Percentiles rank a stretch among this genome's conserved stretches.
These are phyloP conservation scores for Fusarium fracticaudum DNA, from an alignment of 2,329 filamentous ascomycete species.

Conservation along the genomic window DNA sequence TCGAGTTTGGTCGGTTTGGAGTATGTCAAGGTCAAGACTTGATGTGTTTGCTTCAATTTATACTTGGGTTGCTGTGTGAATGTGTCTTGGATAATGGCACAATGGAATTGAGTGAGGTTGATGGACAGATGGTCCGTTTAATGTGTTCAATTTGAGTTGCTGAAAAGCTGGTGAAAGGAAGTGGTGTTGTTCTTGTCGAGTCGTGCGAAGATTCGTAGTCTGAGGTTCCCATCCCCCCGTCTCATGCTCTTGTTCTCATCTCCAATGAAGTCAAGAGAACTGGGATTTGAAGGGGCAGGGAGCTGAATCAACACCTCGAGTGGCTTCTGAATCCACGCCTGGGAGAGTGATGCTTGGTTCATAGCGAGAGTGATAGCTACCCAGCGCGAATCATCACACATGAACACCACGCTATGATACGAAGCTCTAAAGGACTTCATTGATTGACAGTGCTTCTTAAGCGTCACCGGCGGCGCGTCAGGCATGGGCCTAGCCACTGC, in stretches of 20 bases:
- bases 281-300: fast-evolving
- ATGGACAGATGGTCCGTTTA: fast-evolving
- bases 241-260: fast-evolving
- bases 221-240: fast-evolving
- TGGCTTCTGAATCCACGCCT: fast-evolving
- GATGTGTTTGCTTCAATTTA: too few species aligned
- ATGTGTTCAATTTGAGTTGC: too few species aligned
- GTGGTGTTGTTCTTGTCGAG: too few species aligned
- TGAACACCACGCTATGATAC: not conserved
- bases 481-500: too few species aligned
- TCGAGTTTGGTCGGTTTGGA: fast-evolving
- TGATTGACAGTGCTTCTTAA: too few species aligned
- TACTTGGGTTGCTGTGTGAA: too few species aligned
- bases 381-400: fast-evolving
- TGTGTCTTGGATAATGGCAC: too few species aligned
- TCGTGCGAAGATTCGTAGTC: too few species aligned
- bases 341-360: not conserved
- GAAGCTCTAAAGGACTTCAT: not conserved
- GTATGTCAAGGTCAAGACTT: too few species aligned
- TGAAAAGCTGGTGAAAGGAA: too few species aligned
- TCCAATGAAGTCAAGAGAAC: fast-evolving
- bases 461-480: too few species aligned
- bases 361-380: fast-evolving
- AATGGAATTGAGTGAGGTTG: fast-evolving
- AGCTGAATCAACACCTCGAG: not conserved